Evolutionary conservation across 305 asterid species (phyloP), one percentile per base, ranked within the genome.

Genomic region (Solanum hybrid): DNA sequence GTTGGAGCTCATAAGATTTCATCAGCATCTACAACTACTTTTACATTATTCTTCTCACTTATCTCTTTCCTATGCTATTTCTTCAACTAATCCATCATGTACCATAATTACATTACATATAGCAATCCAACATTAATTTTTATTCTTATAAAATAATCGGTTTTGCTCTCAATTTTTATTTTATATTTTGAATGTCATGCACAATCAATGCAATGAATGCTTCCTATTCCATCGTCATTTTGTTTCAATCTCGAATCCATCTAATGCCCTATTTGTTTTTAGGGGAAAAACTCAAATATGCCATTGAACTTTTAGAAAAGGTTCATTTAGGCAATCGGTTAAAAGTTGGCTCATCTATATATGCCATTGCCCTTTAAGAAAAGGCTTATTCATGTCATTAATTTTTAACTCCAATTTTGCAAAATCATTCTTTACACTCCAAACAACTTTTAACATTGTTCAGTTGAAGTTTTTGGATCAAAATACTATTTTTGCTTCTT

Each of bases 1-100:
- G 95, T 97, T n/a, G 89, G 85, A 4, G 89, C 96, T 42, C 96
- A 93, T 36, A 79, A 93, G 84, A 91, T 96, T 77, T 92, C 97
- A 34, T 87, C 93, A 34, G 92, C 94, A 31, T 92, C 90, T 77
- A 91, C 42, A 77, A 85, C 77, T 45, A 69, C 90, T 84, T 78
- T 93, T 81, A 75, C 89, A 32, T 90, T 90, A 87, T 84, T 94
- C 87, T 72, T 95, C 60, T 89, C 95, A 45, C 82, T 94, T 75
- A 31, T 84, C 75, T 92, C 90, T 84, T 79, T 88, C 73, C 82
- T 91, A 84, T n/a, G 64, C 89, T 89, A 73, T 89, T 86, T 91
- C 87, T 92, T 94, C 86, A 93, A 86, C 51, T 93, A 89, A 90
- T n/a, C 56, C 19, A 51, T 17, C 72, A 82, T 84, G 75, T 84